phyloP scores from a whole-genome alignment of 768 basidiomycete species.

The Xerocomus brunneocitrinus region DNA sequence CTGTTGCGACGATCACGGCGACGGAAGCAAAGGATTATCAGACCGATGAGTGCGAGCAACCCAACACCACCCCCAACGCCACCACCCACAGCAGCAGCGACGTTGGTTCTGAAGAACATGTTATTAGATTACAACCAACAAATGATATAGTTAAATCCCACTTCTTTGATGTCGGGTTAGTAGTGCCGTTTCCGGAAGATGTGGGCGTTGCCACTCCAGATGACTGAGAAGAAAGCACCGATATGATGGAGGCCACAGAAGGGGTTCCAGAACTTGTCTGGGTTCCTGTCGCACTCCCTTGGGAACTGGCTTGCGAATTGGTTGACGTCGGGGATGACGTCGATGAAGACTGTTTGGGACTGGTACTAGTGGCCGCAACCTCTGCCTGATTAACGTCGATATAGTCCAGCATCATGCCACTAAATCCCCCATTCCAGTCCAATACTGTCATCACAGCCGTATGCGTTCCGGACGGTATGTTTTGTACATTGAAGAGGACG shows the following conservation, averaged over 20 bases:
- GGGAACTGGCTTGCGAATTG: background rate
- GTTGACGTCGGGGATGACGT: background rate
- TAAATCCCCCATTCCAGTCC: slow-evolving; percentile 21
- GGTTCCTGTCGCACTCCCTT: background rate
- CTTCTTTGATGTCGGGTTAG: background rate
- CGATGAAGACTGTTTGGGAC: slow-evolving; percentile 4
- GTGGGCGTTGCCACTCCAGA: background rate
- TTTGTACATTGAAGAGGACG: slow-evolving; percentile 5
- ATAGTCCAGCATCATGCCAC: slow-evolving; percentile 29
- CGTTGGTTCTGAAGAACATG: background rate
- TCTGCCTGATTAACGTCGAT: slow-evolving; percentile 21
- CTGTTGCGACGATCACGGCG: background rate
- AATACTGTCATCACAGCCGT: slow-evolving; percentile 21
- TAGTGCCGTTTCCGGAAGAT: background rate
- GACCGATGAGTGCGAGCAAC: background rate
- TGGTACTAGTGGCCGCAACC: slow-evolving; percentile 3
- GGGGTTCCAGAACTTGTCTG: background rate
- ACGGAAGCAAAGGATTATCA: background rate
- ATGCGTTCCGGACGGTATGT: slow-evolving; percentile 21
- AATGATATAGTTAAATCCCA: background rate
- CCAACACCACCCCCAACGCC: background rate
- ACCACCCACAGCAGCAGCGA: background rate
- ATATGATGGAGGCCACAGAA: background rate
- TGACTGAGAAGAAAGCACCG: background rate
- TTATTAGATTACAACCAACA: background rate